Evolutionary conservation across 2,329 filamentous ascomycete species (phyloP), one percentile per base, ranked within the genome.

Genomic region (Tolypocladium sp.): DNA sequence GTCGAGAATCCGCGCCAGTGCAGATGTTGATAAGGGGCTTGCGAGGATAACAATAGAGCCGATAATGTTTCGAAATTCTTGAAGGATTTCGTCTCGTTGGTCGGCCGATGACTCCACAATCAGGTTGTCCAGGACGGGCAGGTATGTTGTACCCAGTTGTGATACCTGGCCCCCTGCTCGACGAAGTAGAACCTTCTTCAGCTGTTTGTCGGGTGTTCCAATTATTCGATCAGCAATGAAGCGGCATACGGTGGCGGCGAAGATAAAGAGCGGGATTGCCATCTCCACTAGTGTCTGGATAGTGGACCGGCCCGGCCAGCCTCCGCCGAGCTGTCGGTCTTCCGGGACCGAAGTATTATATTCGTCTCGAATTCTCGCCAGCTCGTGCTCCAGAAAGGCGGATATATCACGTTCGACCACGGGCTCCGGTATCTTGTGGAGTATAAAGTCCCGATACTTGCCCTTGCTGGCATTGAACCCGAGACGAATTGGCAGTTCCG

Each of bases 341-440:
- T 55, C 8, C 3, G 22, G 8, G 15, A 57, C 59, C 0, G n/a
- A 20, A 1, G 6, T 1, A 38, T 70, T 70, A 22, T 67, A 69
- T 0, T 67, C 52, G 0, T 62, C 20, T 17, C 65, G 61, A 9
- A 78, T 74, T 4, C 56, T 56, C 1, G 40, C 51, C 8, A 78
- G 64, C 42, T 72, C 61, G 20, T 69, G 27, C 3, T 58, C n/a
- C 2, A 78, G 55, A 60, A 70, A 78, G 8, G 64, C 22, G 0
- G 38, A 38, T 17, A 80, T 73, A 44, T 80, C 77, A 0, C 68
- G 64, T 56, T 71, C 59, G 4, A 79, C 66, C 1, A 69, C 56
- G 0, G 56, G 27, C 17, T 62, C 15, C 0, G 67, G 59, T 25
- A 77, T 68, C 9, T 76, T 62, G 25, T 79, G 73, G 3, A 79